A percentile compares a stretch with the other conserved stretches of the same genome.
phyloP scores from a whole-genome alignment of 225 moss, liverwort and hornwort species.

The Physcomitrellopsis africana region DNA sequence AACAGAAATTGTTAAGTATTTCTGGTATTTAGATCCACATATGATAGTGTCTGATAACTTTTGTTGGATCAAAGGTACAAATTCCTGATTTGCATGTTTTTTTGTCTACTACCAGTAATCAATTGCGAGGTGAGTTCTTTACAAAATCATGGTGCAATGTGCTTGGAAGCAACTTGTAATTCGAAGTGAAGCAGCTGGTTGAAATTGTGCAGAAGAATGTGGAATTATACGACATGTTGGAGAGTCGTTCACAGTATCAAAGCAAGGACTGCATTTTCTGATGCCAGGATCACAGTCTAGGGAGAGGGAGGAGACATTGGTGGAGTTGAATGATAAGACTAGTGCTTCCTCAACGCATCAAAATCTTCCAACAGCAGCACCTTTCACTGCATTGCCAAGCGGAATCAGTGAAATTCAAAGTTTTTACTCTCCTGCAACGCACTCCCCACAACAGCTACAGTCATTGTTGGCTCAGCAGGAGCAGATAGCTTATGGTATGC shows the following conservation, averaged over 20 bases:
- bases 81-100: conserved; percentile 7
- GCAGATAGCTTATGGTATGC: conserved; percentile 48
- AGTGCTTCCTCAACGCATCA: conserved; percentile 27
- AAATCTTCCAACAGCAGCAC: conserved; percentile 13
- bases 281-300: conserved; percentile 20
- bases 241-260: conserved; percentile 19
- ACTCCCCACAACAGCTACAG: conserved; percentile 31
- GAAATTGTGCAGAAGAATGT: conserved; percentile 42
- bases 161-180: background rate
- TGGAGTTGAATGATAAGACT: conserved; percentile 34
- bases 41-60: background rate
- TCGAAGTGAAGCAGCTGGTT: conserved; percentile 4
- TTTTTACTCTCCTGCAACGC: conserved; percentile 25
- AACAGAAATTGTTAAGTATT: conserved; percentile 10
- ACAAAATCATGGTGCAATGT: background rate
- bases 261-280: conserved; percentile 31
- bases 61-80: background rate
- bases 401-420: conserved; percentile 34
- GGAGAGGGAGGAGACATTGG: conserved; percentile 17
- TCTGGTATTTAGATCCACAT: background rate
- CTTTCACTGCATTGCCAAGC: conserved; percentile 21
- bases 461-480: conserved; percentile 36
- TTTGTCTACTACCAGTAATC: conserved; percentile 1
- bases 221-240: conserved; percentile 23
- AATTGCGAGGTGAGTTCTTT: background rate